Evolutionary conservation across 2,329 filamentous ascomycete species (phyloP), one percentile per base, ranked within the genome.

Genomic region (Teratosphaeria gauchensis): DNA sequence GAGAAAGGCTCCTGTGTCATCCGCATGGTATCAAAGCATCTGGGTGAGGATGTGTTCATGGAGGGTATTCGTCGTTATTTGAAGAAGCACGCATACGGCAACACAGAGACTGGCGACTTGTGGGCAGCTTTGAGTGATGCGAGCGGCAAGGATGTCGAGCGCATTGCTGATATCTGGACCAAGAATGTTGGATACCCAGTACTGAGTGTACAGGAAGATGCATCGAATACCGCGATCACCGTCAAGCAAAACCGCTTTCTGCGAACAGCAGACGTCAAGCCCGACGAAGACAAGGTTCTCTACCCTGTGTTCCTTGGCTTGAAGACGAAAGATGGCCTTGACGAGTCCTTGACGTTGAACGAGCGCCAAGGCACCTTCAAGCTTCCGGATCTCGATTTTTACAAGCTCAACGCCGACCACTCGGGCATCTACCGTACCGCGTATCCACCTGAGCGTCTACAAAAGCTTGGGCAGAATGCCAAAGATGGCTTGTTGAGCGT

Each of bases 191-290:
- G 92, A 56, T 96, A 88, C 76, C 92, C 92, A 0, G 92, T 97
- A 46, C 83, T 97, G 53, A 88, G 87, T 7, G 91, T 97, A 31
- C 89, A 88, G 0, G 89, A 92, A 73, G 84, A 88, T 60, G 79
- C 85, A 58, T 78, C 80, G 30, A 81, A 86, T 54, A 87, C 83
- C 61, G 86, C 85, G 21, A 92, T 96, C 68, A 86, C 87, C 62
- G 80, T 97, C 64, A 94, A 94, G 80, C 92, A 97, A 75, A 96
- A 96, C 76, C 89, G 92, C 56, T 96, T 96, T 81, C 78, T 97
- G 62, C 84, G 91, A 60, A 97, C 92, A 12, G 91, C 88, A 48
- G 92, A 97, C 71, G 89, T 95, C 55, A 94, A 92, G 76, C 89
- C 92, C 1, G 90, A 96, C 66, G 92, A 97, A 72, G 92, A 97